These are phyloP conservation scores for Mollisiaceae sp. DNA, from an alignment of 2,329 filamentous ascomycete species.

Conservation along the genomic window DNA sequence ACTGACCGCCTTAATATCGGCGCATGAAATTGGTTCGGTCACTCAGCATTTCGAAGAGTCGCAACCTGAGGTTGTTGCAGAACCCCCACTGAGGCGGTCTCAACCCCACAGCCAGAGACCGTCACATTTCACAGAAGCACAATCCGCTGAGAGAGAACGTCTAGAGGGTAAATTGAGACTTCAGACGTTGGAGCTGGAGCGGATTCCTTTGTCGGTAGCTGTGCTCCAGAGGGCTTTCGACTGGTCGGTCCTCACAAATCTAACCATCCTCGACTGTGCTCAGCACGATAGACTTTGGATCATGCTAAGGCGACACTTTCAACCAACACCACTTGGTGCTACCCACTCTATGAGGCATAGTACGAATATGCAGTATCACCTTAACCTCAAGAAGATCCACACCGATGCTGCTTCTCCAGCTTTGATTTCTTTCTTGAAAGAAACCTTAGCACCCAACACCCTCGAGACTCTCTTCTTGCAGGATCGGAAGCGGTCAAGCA, in stretches of 20 bases:
- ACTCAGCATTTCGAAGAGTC: conserved; percentile 16
- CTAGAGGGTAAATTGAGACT: conserved; percentile 66
- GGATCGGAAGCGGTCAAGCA: conserved; percentile 58
- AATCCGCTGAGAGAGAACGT: conserved; percentile 44
- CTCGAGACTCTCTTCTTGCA: conserved; percentile 82
- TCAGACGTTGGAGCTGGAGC: conserved; percentile 76
- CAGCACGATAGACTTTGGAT: conserved; percentile 79
- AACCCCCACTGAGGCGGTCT: conserved; percentile 35
- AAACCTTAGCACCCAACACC: conserved; percentile 77
- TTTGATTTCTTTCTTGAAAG: conserved; percentile 75
- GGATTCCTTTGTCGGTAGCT: conserved; percentile 72
- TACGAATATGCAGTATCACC: conserved; percentile 57
- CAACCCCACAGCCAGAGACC: conserved; percentile 35
- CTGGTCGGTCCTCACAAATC: conserved; percentile 71
- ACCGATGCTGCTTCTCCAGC: conserved; percentile 73
- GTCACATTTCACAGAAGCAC: conserved; percentile 34
- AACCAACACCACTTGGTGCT: conserved; percentile 46
- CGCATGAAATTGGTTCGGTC: conserved; percentile 30
- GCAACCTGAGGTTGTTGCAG: conserved; percentile 24
- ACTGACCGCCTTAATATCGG: conserved; percentile 37
- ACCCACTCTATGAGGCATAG: conserved; percentile 38
- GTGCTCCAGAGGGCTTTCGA: conserved; percentile 75
- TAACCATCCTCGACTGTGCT: conserved; percentile 76
- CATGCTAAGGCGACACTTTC: conserved; percentile 66
- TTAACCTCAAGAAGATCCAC: conserved; percentile 75